These are phyloP conservation scores for Crithidia sp. DNA, from an alignment of 208 protist species.

Conservation along the genomic window DNA sequence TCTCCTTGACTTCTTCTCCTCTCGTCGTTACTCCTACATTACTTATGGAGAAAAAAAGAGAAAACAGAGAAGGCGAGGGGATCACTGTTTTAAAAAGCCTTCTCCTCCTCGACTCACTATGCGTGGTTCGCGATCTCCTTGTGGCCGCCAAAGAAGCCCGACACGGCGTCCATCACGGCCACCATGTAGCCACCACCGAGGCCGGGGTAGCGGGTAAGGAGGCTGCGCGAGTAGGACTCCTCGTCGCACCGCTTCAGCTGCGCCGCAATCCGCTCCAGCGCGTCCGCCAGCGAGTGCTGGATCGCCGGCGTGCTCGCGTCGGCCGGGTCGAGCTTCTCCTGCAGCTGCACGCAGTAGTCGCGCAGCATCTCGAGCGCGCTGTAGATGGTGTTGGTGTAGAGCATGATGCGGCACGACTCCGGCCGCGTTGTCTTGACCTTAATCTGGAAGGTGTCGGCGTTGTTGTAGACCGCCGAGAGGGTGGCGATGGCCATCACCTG, in stretches of 20 bases:
- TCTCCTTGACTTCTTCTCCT: no score
- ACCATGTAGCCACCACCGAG: slow-evolving; percentile 58
- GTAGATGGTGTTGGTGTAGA: slow-evolving; percentile 48
- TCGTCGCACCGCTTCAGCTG: slow-evolving; percentile 32
- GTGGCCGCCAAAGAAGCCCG: slow-evolving; percentile 38
- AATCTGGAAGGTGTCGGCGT: slow-evolving; percentile 88
- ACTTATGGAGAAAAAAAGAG: slow-evolving; percentile 7
- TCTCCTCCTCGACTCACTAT: background rate
- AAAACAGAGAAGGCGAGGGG: background rate
- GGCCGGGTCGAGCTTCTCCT: slow-evolving; percentile 32
- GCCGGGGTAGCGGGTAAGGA: slow-evolving; percentile 60
- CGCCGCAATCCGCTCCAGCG: slow-evolving; percentile 32
- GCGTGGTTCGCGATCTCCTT: slow-evolving; percentile 10
- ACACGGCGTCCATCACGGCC: slow-evolving; percentile 50
- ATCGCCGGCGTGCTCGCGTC: slow-evolving; percentile 42
- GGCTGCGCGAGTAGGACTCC: slow-evolving; percentile 41
- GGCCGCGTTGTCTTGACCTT: slow-evolving; percentile 95
- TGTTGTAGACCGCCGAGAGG: slow-evolving; percentile 94
- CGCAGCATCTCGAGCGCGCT: slow-evolving; percentile 42
- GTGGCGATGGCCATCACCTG: slow-evolving; percentile 98
- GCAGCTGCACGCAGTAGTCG: slow-evolving; percentile 45
- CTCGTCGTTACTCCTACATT: no score
- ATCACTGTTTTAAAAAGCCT: background rate
- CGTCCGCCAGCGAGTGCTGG: slow-evolving; percentile 24
- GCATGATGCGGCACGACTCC: slow-evolving; percentile 65